These are phyloP conservation scores for Globisporangium alternatum DNA, from an alignment of 352 stramenopile genomes.

Conservation along the genomic window DNA sequence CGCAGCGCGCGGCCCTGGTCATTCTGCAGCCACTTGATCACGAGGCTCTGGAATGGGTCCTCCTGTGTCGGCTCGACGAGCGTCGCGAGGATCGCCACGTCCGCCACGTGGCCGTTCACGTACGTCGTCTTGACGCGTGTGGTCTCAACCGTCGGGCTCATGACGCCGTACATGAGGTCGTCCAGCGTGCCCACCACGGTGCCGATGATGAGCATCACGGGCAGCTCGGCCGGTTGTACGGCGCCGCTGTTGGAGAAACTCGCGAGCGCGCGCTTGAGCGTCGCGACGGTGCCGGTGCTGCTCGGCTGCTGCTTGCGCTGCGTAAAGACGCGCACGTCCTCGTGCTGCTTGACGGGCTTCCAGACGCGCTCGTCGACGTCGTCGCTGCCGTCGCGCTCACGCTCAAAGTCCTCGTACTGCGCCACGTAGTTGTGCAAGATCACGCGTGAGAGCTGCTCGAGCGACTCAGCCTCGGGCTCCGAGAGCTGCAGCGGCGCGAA, in stretches of 20 bases:
- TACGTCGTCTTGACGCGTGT: conserved; percentile 15
- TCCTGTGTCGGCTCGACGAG: background rate
- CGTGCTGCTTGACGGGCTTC: conserved; percentile 12
- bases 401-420: conserved; percentile 6
- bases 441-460: conserved; percentile 12
- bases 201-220: conserved; percentile 10
- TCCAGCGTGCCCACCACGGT: conserved; percentile 12
- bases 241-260: conserved; percentile 3
- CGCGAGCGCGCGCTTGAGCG: background rate
- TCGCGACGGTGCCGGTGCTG: background rate
- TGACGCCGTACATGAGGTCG: conserved; percentile 18
- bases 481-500: conserved; percentile 20
- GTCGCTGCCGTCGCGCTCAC: background rate
- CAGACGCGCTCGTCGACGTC: conserved; percentile 12
- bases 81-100: conserved; percentile 1
- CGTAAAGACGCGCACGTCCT: background rate
- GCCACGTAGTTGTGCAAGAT: conserved; percentile 8
- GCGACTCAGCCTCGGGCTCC: background rate
- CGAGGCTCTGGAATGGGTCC: conserved; percentile 8
- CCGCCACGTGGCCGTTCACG: background rate
- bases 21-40: conserved; percentile 4
- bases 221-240: conserved; percentile 4
- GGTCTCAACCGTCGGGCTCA: background rate
- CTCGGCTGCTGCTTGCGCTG: conserved; percentile 4
- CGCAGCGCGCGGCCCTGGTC: background rate